These are phyloP conservation scores for Punctularia strigosozonata DNA, from an alignment of 768 basidiomycete species.

Conservation along the genomic window DNA sequence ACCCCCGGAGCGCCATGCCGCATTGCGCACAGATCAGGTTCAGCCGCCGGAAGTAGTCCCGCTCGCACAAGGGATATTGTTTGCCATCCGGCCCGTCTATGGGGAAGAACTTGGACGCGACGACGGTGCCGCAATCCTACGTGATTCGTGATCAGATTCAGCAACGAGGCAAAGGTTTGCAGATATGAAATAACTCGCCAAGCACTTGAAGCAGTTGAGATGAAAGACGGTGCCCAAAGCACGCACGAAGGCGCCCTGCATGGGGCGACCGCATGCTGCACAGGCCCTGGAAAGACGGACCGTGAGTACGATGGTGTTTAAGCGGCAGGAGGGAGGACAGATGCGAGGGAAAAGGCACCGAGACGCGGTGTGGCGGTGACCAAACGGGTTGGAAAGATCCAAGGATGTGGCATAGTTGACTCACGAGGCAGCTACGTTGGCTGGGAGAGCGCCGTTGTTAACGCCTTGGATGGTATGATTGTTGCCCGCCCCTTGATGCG, in stretches of 20 bases:
- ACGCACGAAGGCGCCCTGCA: conserved; percentile 95
- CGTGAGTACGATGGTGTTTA: neutral
- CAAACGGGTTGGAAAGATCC: conserved; percentile 27
- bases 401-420: conserved; percentile 43
- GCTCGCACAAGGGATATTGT: conserved; percentile 93
- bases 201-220: conserved; percentile 96
- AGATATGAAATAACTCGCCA: conserved; percentile 42
- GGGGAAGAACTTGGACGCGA: conserved; percentile 98
- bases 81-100: conserved; percentile 85
- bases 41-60: conserved; percentile 93
- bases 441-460: conserved; percentile 3
- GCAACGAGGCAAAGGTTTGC: conserved; percentile 7
- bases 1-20: conserved; percentile 85
- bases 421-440: conserved; percentile 34
- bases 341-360: conserved; percentile 47
- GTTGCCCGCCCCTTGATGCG: too few species aligned
- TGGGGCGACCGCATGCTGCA: conserved; percentile 64
- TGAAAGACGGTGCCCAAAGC: conserved; percentile 92
- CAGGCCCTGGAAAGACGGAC: conserved; percentile 38
- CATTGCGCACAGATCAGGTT: conserved; percentile 97
- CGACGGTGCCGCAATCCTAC: conserved; percentile 92
- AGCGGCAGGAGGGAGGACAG: conserved; percentile 20
- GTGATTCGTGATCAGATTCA: too few species aligned
- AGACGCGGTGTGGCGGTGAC: conserved; percentile 44
- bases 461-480: conserved; percentile 25